These are phyloP conservation scores for Mesembryanthemum crystallinum DNA, from an alignment of 148 eudicot genomes.

Conservation along the genomic window DNA sequence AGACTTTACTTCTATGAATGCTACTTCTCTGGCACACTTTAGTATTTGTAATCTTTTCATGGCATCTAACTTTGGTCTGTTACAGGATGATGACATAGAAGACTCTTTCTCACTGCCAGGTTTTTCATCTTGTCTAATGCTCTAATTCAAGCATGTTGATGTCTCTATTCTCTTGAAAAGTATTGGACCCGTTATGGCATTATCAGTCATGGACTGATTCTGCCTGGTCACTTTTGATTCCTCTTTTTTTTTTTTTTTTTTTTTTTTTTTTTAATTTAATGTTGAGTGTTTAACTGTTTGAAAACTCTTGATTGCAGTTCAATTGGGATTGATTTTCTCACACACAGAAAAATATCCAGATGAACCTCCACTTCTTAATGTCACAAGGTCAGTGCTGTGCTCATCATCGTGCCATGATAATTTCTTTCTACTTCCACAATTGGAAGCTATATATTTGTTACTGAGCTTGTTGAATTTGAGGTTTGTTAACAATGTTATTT, in stretches of 20 bases:
- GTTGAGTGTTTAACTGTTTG: conserved; percentile 12
- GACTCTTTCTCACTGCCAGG: conserved; percentile 51
- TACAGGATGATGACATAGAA: conserved; percentile 77
- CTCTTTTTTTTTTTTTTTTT: too few species aligned
- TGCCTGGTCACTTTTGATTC: background rate
- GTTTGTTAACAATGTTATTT: background rate
- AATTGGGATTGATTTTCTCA: conserved; percentile 80
- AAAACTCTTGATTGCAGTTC: conserved; percentile 58
- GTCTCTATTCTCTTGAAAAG: too few species aligned
- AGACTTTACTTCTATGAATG: background rate
- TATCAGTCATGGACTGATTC: background rate
- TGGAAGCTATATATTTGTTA: background rate
- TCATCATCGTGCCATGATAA: conserved; percentile 1
- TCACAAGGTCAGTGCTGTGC: conserved; percentile 58
- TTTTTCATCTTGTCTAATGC: conserved; percentile 21
- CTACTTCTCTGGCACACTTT: background rate
- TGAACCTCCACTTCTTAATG: conserved; percentile 86
- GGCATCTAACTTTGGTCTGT: conserved; percentile 14
- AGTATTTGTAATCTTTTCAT: background rate
- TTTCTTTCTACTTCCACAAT: background rate
- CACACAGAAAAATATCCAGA: conserved; percentile 97
- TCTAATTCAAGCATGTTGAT: background rate
- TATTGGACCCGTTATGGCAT: too few species aligned
- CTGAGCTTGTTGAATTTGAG: conserved; percentile 7
- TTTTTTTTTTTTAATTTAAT: too few species aligned